Evolutionary conservation across 805 yeast genomes (phyloP).

Genomic region (Monosporozyma unispora): DNA sequence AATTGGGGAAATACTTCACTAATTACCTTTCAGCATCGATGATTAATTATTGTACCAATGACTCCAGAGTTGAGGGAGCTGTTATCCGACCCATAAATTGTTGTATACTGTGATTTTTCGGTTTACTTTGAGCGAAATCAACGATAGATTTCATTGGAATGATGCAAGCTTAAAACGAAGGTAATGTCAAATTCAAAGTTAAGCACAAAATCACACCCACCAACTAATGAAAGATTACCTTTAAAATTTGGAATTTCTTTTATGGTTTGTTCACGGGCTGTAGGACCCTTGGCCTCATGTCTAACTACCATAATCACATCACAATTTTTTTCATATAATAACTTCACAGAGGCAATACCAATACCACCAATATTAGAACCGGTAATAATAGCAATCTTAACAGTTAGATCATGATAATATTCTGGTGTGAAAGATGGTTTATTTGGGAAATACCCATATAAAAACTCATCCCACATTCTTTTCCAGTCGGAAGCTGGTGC

Average conservation of each 20-base stretch:
- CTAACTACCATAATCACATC: slow-evolving; percentile 31
- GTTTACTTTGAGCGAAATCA: too few species aligned
- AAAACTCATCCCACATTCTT: slow-evolving; percentile 11
- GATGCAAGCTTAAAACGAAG: too few species aligned
- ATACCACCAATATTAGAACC: slow-evolving; percentile 37
- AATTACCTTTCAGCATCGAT: too few species aligned
- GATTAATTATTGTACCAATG: too few species aligned
- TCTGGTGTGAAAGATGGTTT: slow-evolving; percentile 26
- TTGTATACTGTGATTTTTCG: too few species aligned
- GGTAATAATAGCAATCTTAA: slow-evolving; percentile 32
- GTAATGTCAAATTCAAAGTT: too few species aligned
- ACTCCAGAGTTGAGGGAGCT: too few species aligned
- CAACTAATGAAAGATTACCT: too few species aligned
- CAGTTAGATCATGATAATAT: slow-evolving; percentile 31
- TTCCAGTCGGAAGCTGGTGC: slow-evolving; percentile 18
- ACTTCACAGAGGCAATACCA: slow-evolving; percentile 22
- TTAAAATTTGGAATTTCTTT: slow-evolving; percentile 20
- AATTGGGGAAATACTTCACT: too few species aligned
- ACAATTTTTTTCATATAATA: slow-evolving; percentile 30
- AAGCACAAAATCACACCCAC: too few species aligned
- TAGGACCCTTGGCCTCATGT: slow-evolving; percentile 27
- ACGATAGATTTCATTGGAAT: too few species aligned
- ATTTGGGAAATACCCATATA: slow-evolving; percentile 20
- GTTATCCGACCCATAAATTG: too few species aligned
- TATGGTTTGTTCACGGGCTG: slow-evolving; percentile 24